Base-by-base conservation (phyloP, 2,329 filamentous ascomycete species). In the Pseudophaeomoniella oleicola region DNA sequence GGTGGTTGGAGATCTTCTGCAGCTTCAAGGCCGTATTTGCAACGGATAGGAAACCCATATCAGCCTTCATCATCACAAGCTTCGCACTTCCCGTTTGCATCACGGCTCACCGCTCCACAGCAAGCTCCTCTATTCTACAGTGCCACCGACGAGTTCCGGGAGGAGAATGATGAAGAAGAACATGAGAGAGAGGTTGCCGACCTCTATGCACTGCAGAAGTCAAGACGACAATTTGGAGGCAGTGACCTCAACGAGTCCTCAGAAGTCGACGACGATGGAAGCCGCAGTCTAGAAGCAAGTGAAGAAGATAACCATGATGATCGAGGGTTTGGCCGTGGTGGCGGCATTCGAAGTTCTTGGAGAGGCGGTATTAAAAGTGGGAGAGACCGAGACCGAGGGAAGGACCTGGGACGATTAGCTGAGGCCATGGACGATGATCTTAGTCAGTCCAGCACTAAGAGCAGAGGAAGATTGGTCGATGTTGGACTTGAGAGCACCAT, bases 121-220 rank as follows among this genome's bases (percentile, higher is more conserved):
- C 82, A 86, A 46, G 87, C 88, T 6, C 90, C 90, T 38, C 67
- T 98, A n/a, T 96, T 98, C 57, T 86, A 90, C 58, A 93, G 85
- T 51, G 78, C 83, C 3, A 74, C 86, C 12, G 86, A 94, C 55
- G 85, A 92, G 52, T 90, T 92, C 45, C 77, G 81, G 42, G 87
- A 94, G 58, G 84, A 92, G 52, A 87, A 94, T 44, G 88, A 96
- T 42, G 87, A 90, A 54, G 81, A 84, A 49, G 86, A 94, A 58
- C 78, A 84, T 49, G 83, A 92, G 49, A 69, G 86, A 37, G 88
- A 96, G 53, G 83, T 88, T 19, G 86, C 86, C n/a, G 90, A 96
- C 58, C 78, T 90, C 46, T 92, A 87, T 58, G 88, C 88, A 4
- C 65, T 98, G 39, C 87, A 96, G 57, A 73, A 81, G 47, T 96